Base-by-base conservation (phyloP, 2,329 filamentous ascomycete species). In the Aspergillus awamori region DNA sequence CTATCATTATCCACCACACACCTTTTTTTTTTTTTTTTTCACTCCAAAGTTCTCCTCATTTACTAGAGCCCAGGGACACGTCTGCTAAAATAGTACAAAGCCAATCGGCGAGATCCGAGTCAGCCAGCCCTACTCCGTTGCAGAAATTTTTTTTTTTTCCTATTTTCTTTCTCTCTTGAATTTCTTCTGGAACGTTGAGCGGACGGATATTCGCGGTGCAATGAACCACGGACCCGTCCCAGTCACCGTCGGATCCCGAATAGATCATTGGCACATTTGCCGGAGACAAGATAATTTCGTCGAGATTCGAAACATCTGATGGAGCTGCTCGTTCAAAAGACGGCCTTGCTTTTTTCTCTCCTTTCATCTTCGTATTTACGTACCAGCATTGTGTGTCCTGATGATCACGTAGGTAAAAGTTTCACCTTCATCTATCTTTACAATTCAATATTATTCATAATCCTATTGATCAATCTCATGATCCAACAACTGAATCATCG, bases 51-150 rank as follows among this genome's bases (percentile, higher is more conserved):
- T 30, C 28, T 30, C 28, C 28, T 30, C 28, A 30, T 30, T 30
- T 30, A 30, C 28, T 30, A 30, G 28, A 30, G 28, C 28, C 28
- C 28, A 15, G 47, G 47, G 17, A 43, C 17, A 20, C 41, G 41
- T 45, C 17, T 7, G 20, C 8, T 45, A 45, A n/a, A 17, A n/a
- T n/a, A 41, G 41, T n/a, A 1, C 24, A 49, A 26, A 49, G 47
- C 41, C 53, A 56, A 45, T 30, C 53, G 53, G 53, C 36, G 53
- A 43, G 39, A 33, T 26, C 53, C 53, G 39, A 47, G 13, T 28
- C 53, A 24, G 39, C 53, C 36, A 41, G 47, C 47, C 45, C 47
- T 49, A 49, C 24, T 54, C 52, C 52, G 36, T 54, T 15, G 53
- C 53, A 45, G 39, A 56, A 17, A 20, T 20, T 20, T 48, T 45